These are phyloP conservation scores for Lyophyllum shimeji DNA, from an alignment of 768 basidiomycete genomes.

Conservation along the genomic window DNA sequence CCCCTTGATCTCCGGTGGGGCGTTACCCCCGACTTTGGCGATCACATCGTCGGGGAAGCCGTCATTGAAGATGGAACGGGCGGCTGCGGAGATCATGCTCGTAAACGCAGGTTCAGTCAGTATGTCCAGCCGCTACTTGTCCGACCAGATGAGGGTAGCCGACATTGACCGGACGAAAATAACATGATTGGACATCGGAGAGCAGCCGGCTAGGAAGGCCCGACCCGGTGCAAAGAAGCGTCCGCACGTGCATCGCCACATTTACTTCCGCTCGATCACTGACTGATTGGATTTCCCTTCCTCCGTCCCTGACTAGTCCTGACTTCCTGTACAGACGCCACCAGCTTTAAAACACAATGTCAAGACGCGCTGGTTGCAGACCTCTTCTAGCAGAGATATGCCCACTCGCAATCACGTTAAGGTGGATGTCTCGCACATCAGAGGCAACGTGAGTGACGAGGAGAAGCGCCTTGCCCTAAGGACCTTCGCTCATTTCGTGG, in stretches of 20 bases:
- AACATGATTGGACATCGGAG: not conserved
- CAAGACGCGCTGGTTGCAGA: not conserved
- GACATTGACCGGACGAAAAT: not conserved
- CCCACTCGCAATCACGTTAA: conserved; percentile 4
- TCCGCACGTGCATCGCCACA: conserved; percentile 10
- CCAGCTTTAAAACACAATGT: not conserved
- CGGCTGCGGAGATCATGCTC: not conserved
- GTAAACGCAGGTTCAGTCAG: not conserved
- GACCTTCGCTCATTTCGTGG: conserved; percentile 37
- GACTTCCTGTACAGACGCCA: not conserved
- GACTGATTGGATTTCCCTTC: conserved; percentile 6
- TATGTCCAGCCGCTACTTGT: not conserved
- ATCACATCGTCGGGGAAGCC: conserved; percentile 23
- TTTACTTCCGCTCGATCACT: conserved; percentile 10
- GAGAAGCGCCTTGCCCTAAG: conserved; percentile 33
- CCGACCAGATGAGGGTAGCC: not conserved
- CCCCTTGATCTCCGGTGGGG: conserved; percentile 34
- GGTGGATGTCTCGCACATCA: conserved; percentile 30
- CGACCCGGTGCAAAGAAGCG: not conserved
- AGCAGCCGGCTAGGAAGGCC: not conserved
- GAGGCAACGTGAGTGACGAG: conserved; percentile 40
- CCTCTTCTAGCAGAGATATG: not conserved
- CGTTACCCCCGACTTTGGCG: conserved; percentile 34
- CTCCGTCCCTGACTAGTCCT: not conserved
- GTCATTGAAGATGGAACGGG: conserved; percentile 14